phyloP scores from a whole-genome alignment of 768 basidiomycete genomes.

The Lentinula boryana region DNA sequence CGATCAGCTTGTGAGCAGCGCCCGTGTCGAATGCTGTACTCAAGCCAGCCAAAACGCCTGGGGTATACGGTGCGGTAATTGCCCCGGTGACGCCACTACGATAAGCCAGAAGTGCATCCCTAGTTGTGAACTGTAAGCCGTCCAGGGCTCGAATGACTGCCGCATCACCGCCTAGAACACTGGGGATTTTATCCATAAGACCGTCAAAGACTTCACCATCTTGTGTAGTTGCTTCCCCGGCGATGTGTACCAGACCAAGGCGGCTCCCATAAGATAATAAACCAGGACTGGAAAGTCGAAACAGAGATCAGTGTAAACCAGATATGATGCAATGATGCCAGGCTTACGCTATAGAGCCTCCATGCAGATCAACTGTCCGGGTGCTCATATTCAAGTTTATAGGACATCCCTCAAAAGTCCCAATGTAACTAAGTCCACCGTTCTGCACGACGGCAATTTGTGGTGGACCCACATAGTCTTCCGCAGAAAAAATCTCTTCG shows the following conservation, averaged over 20 bases:
- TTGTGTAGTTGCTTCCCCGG: slow-evolving; percentile 46
- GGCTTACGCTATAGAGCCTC: slow-evolving; percentile 59
- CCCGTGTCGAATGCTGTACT: slow-evolving; percentile 55
- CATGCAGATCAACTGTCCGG: slow-evolving; percentile 51
- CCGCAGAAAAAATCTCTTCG: slow-evolving; percentile 22
- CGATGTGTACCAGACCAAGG: slow-evolving; percentile 63
- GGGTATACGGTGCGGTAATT: slow-evolving; percentile 46
- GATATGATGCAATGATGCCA: slow-evolving; percentile 12
- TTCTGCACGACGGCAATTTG: slow-evolving; percentile 43
- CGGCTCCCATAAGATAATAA: slow-evolving; percentile 57
- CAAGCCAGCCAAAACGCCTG: slow-evolving; percentile 49
- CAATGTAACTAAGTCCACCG: slow-evolving; percentile 50
- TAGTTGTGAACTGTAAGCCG: slow-evolving; percentile 39
- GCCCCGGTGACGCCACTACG: slow-evolving; percentile 58
- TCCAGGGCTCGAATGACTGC: slow-evolving; percentile 55
- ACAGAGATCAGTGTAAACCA: slow-evolving; percentile 16
- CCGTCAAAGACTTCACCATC: slow-evolving; percentile 54
- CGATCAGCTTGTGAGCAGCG: slow-evolving; percentile 46
- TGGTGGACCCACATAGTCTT: slow-evolving; percentile 1
- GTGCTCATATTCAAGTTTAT: slow-evolving; percentile 8
- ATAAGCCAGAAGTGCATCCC: slow-evolving; percentile 39
- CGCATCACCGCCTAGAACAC: slow-evolving; percentile 34
- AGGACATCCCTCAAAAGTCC: not conserved
- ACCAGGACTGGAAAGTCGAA: slow-evolving; percentile 37
- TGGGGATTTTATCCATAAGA: slow-evolving; percentile 32